Base-by-base conservation (phyloP, 805 yeast species). In the Pichia cabralensis region DNA sequence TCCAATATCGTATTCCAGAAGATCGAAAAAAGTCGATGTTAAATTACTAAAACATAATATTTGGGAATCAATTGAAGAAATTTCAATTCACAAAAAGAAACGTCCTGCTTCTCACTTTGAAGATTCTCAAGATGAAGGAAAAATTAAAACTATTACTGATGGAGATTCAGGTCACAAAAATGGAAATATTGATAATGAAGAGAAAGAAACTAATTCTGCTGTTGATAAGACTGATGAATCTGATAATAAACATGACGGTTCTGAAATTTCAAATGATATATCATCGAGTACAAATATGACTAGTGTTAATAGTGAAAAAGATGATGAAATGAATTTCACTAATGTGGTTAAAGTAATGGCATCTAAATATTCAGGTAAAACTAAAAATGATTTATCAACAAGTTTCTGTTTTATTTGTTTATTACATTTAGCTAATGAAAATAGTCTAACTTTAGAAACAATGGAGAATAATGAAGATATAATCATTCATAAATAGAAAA, bases 331-430 rank as follows among this genome's bases (percentile, higher is more conserved):
- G 29, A 50, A 42, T 31, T 58, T 58, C 28, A 51, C 57, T 6
- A 49, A 54, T 4, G 57, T 65, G 26, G 64, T 67, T 20, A 45
- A 50, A n/a, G 47, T 52, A 12, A 48, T 65, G 33, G 52, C 62
- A 15, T 40, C 40, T 13, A 56, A 56, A 46, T 68, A 68, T 43
- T 45, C 60, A 2, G 44, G 52, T 4, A 61, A 57, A 26, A 64
- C 58, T 31, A 56, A 59, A 31, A 50, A 55, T 15, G 71, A 68
- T 33, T 46, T 68, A 21, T 65, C 71, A 3, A 68, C 73, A 3
- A 65, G 72, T 55, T 68, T 64, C 44, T 67, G 69, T 38, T 68
- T 68, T 42, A 68, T 68, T 34, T 67, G 73, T 42, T 49, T 68
- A 36, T 47, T 68, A 19, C 74, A 68, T 44, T 53, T 68, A 45